Base-by-base conservation (phyloP, 2,329 filamentous ascomycete genomes). In the Blastomyces emzantsi region DNA sequence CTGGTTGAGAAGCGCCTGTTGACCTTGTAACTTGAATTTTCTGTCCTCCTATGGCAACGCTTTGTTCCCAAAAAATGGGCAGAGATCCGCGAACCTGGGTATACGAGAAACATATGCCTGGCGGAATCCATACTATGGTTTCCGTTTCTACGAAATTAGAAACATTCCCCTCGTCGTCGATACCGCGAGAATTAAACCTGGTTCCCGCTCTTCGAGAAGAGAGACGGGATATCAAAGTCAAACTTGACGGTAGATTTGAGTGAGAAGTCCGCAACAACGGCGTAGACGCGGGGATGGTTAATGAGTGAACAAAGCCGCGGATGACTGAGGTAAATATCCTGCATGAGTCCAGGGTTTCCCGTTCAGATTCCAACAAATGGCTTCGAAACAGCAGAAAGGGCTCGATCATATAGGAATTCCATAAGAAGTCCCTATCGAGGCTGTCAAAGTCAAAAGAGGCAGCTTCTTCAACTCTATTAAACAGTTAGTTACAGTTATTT, bases 81-180 rank as follows among this genome's bases (percentile, higher is more conserved):
- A 99, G 90, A 7, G 92, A 97, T 47, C 94, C 94, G 70, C 94
- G 85, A 33, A 95, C 85, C 76, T 99, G 94, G 1, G 88, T 90
- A 75, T 97, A 99, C 0, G 94, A 97, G 73, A 97, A 97, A 63
- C 91, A 86, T 7, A 91, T 85, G 0, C 81, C 81, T 0, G 86
- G 85, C 0, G 90, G 89, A 69, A 88, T 88, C 88, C 90, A 96
- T 72, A 95, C 92, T 51, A 93, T 86, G 0, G 92, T 96, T 77
- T 99, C 94, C 0, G 92, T 94, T 76, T 99, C 94, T n/a, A 97
- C 94, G 76, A 96, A 99, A 75, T 99, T 99, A 65, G 94, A 92
- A 36, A 97, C 94, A 70, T 97, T 91, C 17, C 94, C 94, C 72
- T 97, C 92, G 73, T 99, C 94, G 72, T 99, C 94, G 67, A 99